These are phyloP conservation scores for Colletotrichum chlorophyti DNA, from an alignment of 2,329 filamentous ascomycete species.

Conservation along the genomic window DNA sequence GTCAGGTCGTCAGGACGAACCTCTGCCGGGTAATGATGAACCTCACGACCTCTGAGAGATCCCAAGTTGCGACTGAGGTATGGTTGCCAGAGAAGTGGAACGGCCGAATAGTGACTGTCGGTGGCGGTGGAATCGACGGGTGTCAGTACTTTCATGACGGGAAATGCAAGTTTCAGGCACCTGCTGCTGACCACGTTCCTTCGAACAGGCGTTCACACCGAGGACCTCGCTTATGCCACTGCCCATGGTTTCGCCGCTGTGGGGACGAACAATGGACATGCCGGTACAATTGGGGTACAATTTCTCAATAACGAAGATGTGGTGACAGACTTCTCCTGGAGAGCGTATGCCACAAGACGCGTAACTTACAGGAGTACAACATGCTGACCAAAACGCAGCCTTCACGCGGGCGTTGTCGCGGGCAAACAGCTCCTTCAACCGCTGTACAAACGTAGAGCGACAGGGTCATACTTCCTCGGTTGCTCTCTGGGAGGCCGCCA, in stretches of 20 bases:
- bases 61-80: constrained; percentile 50
- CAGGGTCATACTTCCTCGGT: constrained; percentile 56
- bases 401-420: constrained; percentile 55
- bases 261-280: constrained; percentile 58
- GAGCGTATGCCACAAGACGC: constrained; percentile 31
- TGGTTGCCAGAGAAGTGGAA: constrained; percentile 56
- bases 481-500: constrained; percentile 63
- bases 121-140: constrained; percentile 56
- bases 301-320: constrained; percentile 45
- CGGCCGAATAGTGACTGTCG: constrained; percentile 52
- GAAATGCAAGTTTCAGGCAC: accelerated
- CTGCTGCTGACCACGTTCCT: neutral
- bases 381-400: constrained; percentile 9
- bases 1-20: constrained; percentile 27
- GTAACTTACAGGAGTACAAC: neutral
- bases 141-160: constrained; percentile 36
- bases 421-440: constrained; percentile 53
- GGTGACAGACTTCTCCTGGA: constrained; percentile 43
- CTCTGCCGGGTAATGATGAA: constrained; percentile 37
- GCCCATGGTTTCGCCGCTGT: constrained; percentile 52
- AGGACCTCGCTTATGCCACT: constrained; percentile 52
- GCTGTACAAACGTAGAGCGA: constrained; percentile 50
- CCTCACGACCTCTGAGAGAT: constrained; percentile 40
- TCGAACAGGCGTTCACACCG: constrained; percentile 47
- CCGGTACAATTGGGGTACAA: constrained; percentile 44